Conservation (phyloP, 139 green algal species). For the Picochlorum sp. region DNA sequence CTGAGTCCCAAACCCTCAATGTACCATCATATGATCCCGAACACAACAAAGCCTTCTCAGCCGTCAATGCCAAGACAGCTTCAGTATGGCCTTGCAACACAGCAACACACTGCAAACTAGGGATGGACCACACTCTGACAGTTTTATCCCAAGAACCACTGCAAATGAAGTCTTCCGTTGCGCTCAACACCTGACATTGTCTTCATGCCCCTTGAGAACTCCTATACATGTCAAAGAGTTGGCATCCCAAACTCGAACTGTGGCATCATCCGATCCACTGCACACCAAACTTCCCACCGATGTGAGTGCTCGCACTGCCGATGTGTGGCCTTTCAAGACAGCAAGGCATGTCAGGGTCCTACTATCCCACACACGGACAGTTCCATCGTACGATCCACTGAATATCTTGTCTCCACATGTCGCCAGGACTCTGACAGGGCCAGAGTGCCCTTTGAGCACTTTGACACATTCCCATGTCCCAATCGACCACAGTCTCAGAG, state of each 20-base stretch:
- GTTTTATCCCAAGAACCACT: conserved; percentile 89
- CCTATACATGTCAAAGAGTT: conserved; percentile 67
- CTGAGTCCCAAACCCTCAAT: conserved; percentile 81
- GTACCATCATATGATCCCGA: conserved; percentile 78
- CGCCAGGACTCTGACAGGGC: conserved; percentile 78
- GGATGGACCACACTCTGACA: conserved; percentile 75
- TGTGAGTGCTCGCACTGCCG: conserved; percentile 74
- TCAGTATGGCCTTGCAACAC: conserved; percentile 83
- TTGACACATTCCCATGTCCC: conserved; percentile 58
- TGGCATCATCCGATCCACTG: conserved; percentile 81
- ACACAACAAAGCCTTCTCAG: conserved; percentile 55
- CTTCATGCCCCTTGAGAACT: conserved; percentile 78
- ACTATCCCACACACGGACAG: conserved; percentile 77
- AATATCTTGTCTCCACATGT: conserved; percentile 64
- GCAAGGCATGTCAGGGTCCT: conserved; percentile 35
- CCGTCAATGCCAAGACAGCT: conserved; percentile 83
- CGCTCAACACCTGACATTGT: conserved; percentile 90
- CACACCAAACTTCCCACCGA: conserved; percentile 58
- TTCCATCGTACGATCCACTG: conserved; percentile 81
- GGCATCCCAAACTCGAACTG: conserved; percentile 79
- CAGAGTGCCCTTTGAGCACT: conserved; percentile 67
- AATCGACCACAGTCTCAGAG: conserved; percentile 72
- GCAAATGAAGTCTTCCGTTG: conserved; percentile 67
- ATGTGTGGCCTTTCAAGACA: conserved; percentile 58
- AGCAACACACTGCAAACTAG: conserved; percentile 10